Percentiles rank a stretch among this genome's conserved stretches.
Evolutionary conservation across 2,329 filamentous ascomycete species (phyloP).

Genomic region (Orbilia quercus): DNA sequence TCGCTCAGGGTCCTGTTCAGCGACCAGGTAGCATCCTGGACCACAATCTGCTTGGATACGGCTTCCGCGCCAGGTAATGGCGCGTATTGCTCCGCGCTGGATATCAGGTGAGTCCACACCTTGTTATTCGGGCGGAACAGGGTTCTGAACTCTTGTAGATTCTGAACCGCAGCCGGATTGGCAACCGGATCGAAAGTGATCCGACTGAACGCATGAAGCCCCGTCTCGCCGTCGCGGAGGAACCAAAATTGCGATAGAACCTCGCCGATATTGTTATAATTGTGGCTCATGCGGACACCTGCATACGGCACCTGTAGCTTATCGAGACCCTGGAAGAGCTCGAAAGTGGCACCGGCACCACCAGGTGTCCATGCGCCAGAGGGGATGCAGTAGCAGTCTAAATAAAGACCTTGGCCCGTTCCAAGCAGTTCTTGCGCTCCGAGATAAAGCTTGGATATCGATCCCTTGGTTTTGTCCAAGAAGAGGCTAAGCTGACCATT

Average conservation of each 20-base stretch:
- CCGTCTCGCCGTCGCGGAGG: constrained; percentile 72
- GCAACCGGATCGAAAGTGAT: constrained; percentile 71
- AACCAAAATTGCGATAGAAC: constrained; percentile 75
- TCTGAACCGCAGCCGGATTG: constrained; percentile 68
- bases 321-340: constrained; percentile 68
- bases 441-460: constrained; percentile 64
- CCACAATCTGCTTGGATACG: constrained; percentile 65
- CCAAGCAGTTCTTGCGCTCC: constrained; percentile 70
- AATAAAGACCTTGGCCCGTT: constrained; percentile 69
- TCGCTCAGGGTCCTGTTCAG: constrained; percentile 69
- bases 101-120: constrained; percentile 73
- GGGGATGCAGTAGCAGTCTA: constrained; percentile 74
- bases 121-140: constrained; percentile 71
- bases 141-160: constrained; percentile 72
- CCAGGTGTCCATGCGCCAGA: constrained; percentile 72
- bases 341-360: constrained; percentile 66
- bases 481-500: constrained; percentile 66
- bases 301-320: constrained; percentile 68
- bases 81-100: constrained; percentile 69
- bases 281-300: constrained; percentile 71
- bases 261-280: constrained; percentile 70
- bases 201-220: constrained; percentile 72
- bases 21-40: constrained; percentile 75
- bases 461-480: constrained; percentile 65
- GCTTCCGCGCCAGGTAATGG: constrained; percentile 67